Evolutionary conservation across 208 protist genomes (phyloP).

Genomic region (Trichomonas gallinae): DNA sequence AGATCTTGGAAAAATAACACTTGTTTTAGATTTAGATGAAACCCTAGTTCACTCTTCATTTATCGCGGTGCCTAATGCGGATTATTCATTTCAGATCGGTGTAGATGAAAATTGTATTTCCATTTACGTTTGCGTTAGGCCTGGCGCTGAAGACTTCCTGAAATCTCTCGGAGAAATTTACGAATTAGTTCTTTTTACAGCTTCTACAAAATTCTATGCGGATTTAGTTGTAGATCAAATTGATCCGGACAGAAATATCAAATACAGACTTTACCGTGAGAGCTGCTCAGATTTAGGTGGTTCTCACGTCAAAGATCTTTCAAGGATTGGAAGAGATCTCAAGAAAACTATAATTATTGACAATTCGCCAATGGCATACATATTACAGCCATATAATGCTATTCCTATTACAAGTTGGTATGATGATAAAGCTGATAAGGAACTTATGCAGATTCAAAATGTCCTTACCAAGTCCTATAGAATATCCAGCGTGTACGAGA

Average conservation of each 20-base stretch:
- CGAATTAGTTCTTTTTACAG: slow-evolving; percentile 22
- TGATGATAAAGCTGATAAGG: slow-evolving; percentile 5
- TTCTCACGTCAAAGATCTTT: slow-evolving; percentile 1
- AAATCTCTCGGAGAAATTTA: not conserved
- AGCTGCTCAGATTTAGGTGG: slow-evolving; percentile 4
- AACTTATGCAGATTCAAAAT: not conserved
- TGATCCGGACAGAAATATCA: not conserved
- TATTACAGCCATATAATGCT: slow-evolving; percentile 8
- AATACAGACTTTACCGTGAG: slow-evolving; percentile 2
- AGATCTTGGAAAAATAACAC: not conserved
- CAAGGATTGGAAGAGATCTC: not conserved
- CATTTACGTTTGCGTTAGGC: not conserved
- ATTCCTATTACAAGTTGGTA: slow-evolving; percentile 5
- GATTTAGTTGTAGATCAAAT: not conserved
- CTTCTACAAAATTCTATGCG: not conserved
- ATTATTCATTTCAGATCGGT: not conserved
- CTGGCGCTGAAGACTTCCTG: not conserved
- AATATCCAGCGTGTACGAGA: not conserved
- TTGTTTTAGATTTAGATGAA: slow-evolving; percentile 19
- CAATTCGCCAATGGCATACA: slow-evolving; percentile 9
- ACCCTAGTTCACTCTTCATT: slow-evolving; percentile 24
- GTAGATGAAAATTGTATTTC: not conserved
- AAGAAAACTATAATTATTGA: slow-evolving; percentile 9
- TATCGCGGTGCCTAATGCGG: not conserved
- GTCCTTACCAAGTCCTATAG: not conserved